Base-by-base conservation (phyloP, 352 stramenopile species). In the Globisporangium nunn region DNA sequence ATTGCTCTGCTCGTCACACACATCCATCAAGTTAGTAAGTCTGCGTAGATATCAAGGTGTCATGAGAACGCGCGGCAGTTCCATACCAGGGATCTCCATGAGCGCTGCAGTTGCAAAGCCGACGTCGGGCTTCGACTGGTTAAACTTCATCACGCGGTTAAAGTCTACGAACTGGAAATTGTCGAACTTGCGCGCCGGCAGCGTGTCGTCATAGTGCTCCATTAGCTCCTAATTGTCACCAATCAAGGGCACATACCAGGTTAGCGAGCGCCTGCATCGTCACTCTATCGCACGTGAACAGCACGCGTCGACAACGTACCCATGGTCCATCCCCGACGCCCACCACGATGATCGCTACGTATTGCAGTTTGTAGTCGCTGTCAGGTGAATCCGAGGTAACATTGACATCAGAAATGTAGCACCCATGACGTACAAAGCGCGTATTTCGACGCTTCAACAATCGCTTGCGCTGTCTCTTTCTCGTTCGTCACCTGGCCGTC, bases 151-250 rank as follows among this genome's bases (percentile, higher is more conserved):
- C 39, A 89, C 65, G 43, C 71, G 45, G 49, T 70, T 79, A 35
- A 80, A 85, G 35, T 89, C 71, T 6, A 93, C 74, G 49, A 90
- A 91, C 62, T 88, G 79, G 54, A 91, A 91, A 50, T 93, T 93
- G 55, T 88, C 75, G 39, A 91, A 91, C 17, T 61, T 73, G 18
- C 81, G 77, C 41, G 54, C 52, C 0, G 79, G 77, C 12, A 93
- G 64, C 28, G 64, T 56, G 50, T 83, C 72, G 46, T 87, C 70
- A 59, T 81, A 89, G 45, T 84, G 59, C 33, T 83, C 69, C 77
- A 93, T 88, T 6, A 76, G 63, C 40, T 85, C 73, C 71, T 79
- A 30, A 12, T 6, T 6, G 10, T 31, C 31, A 43, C 30, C 30
- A 10, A 29, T 41, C 29, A 54, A 44, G 23, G 23, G 14, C 49